Evolutionary conservation across 1,139 yeast genomes (phyloP).

Genomic region (Lodderomyces parapsilosis): DNA sequence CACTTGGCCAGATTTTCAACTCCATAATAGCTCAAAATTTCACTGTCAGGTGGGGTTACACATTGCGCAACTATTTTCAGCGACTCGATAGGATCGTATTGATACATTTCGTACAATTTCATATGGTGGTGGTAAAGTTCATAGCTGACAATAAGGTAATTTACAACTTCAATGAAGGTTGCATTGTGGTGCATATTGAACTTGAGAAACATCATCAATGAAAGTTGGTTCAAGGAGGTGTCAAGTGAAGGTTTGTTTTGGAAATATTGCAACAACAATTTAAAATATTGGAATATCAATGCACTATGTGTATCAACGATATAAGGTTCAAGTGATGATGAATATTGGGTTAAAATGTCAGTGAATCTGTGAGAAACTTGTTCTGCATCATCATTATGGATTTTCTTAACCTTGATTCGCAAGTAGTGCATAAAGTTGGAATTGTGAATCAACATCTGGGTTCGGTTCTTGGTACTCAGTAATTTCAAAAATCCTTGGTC

Average conservation of each 20-base stretch:
- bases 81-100: constrained; percentile 16
- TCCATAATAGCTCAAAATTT: constrained; percentile 1
- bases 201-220: constrained; percentile 10
- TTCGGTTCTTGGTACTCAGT: not conserved
- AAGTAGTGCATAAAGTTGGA: not conserved
- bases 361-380: not conserved
- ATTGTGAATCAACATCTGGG: not conserved
- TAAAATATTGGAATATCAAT: not conserved
- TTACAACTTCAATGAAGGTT: constrained; percentile 10
- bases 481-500: not conserved
- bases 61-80: not conserved
- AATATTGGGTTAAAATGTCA: not conserved
- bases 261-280: constrained; percentile 9
- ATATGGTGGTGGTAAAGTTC: constrained; percentile 11
- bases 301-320: not conserved
- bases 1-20: not conserved
- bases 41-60: not conserved
- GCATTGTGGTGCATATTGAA: constrained; percentile 12
- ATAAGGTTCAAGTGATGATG: not conserved
- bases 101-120: constrained; percentile 11
- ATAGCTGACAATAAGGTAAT: constrained; percentile 16
- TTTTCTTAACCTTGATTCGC: not conserved
- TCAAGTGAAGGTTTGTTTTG: constrained; percentile 11
- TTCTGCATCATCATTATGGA: not conserved
- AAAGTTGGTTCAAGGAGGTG: constrained; percentile 6